These are phyloP conservation scores for Entophlyctis helioformis DNA, from an alignment of 192 early-diverging fungal species.

Conservation along the genomic window DNA sequence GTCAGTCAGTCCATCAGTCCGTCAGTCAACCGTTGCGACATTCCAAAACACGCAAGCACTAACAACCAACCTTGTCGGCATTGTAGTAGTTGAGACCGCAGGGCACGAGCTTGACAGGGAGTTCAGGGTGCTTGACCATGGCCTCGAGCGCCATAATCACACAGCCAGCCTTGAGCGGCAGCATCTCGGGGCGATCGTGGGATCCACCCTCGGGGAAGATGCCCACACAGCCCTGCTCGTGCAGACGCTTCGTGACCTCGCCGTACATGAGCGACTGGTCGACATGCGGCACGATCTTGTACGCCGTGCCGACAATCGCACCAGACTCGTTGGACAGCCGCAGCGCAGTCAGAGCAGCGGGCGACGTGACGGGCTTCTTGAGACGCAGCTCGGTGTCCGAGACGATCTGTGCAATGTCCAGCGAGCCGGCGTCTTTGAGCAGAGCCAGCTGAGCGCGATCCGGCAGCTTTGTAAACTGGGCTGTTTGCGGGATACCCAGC, in stretches of 20 bases:
- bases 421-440: conserved; percentile 42
- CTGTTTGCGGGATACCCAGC: neutral
- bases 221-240: conserved; percentile 67
- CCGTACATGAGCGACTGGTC: conserved; percentile 82
- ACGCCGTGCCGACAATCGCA: conserved; percentile 8
- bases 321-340: conserved; percentile 6
- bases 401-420: conserved; percentile 64
- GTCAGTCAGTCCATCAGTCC: neutral
- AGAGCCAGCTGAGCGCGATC: conserved; percentile 53
- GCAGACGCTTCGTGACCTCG: conserved; percentile 68
- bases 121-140: conserved; percentile 65
- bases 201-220: conserved; percentile 99
- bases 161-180: conserved; percentile 81
- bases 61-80: conserved; percentile 54
- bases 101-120: conserved; percentile 91
- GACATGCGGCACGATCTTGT: conserved; percentile 56
- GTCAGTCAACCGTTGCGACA: too few species aligned
- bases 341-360: conserved; percentile 53
- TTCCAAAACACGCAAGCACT: too few species aligned
- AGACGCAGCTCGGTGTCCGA: conserved; percentile 73
- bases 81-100: conserved; percentile 93
- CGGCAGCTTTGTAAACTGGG: conserved; percentile 52
- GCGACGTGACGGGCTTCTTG: conserved; percentile 61
- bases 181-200: conserved; percentile 91
- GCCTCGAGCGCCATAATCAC: conserved; percentile 64